Evolutionary conservation across 1,284 basidiomycete genomes (phyloP).

Genomic region (Phellopilus nigrolimitatus): DNA sequence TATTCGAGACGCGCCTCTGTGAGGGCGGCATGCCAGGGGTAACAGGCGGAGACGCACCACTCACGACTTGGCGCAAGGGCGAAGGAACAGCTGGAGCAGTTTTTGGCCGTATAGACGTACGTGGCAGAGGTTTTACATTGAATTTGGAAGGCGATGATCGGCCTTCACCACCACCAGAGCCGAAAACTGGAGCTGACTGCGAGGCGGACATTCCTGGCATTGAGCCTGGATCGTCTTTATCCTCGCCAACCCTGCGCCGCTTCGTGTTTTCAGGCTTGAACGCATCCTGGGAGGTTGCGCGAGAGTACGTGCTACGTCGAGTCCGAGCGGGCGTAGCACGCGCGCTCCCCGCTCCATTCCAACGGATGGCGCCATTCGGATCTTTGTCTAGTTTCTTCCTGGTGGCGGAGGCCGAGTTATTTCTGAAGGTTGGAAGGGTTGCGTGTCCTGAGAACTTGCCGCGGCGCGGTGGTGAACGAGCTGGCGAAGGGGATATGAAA

Average conservation of each 20-base stretch:
- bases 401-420: background rate
- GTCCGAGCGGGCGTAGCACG: constrained; percentile 37
- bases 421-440: constrained; percentile 18
- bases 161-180: background rate
- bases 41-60: constrained; percentile 35
- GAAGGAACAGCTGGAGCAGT: constrained; percentile 61
- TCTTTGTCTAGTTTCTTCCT: constrained; percentile 7
- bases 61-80: constrained; percentile 58
- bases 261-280: constrained; percentile 9
- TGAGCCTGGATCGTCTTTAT: background rate
- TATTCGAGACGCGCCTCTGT: background rate
- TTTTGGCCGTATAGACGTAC: background rate
- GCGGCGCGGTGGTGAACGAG: background rate
- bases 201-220: background rate
- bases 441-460: constrained; percentile 1
- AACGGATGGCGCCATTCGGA: constrained; percentile 14
- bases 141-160: constrained; percentile 1
- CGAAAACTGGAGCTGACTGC: background rate
- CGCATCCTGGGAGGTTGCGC: constrained; percentile 33
- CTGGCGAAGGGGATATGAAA: constrained; percentile 9
- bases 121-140: background rate
- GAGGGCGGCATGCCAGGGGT: constrained; percentile 14
- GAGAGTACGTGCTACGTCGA: constrained; percentile 37
- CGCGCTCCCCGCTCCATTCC: constrained; percentile 15
- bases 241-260: constrained; percentile 9